Evolutionary conservation across 179 eudicot species (phyloP).

Genomic region (Vitellaria paradoxa): DNA sequence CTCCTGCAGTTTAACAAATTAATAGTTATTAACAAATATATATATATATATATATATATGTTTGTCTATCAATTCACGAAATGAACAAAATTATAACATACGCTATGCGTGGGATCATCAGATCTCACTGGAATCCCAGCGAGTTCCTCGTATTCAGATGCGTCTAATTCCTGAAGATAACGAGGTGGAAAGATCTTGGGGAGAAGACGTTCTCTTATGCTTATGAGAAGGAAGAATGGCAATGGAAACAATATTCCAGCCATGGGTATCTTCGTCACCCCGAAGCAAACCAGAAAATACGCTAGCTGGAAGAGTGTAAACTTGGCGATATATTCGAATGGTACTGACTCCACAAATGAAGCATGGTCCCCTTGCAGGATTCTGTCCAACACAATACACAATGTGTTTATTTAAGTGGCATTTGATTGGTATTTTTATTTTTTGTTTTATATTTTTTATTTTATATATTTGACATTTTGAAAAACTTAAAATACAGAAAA

Average conservation of each 20-base stretch:
- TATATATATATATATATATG: no score
- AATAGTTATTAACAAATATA: no score
- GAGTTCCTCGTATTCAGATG: conserved; percentile 79
- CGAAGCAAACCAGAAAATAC: conserved; percentile 70
- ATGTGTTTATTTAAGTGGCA: no score
- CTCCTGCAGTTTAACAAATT: neutral
- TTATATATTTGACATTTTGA: no score
- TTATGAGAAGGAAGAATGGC: conserved; percentile 71
- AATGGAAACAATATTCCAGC: conserved; percentile 78
- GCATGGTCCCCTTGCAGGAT: conserved; percentile 69
- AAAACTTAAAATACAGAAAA: no score
- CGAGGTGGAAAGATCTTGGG: conserved; percentile 61
- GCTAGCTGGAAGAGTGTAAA: conserved; percentile 64
- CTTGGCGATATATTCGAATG: conserved; percentile 61
- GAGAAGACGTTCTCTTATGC: conserved; percentile 61
- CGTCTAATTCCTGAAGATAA: conserved; percentile 75
- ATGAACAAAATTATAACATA: conserved; percentile 18
- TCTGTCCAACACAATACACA: conserved; percentile 35
- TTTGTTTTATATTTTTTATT: no score
- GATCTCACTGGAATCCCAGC: conserved; percentile 34
- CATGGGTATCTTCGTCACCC: conserved; percentile 83
- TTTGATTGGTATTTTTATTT: no score
- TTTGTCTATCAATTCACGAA: neutral
- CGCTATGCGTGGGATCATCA: conserved; percentile 36
- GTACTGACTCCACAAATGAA: conserved; percentile 78